Percentiles rank a stretch among this genome's conserved stretches.
These are phyloP conservation scores for Scedosporium apiospermum DNA, from an alignment of 2,329 filamentous ascomycete genomes.

Conservation along the genomic window DNA sequence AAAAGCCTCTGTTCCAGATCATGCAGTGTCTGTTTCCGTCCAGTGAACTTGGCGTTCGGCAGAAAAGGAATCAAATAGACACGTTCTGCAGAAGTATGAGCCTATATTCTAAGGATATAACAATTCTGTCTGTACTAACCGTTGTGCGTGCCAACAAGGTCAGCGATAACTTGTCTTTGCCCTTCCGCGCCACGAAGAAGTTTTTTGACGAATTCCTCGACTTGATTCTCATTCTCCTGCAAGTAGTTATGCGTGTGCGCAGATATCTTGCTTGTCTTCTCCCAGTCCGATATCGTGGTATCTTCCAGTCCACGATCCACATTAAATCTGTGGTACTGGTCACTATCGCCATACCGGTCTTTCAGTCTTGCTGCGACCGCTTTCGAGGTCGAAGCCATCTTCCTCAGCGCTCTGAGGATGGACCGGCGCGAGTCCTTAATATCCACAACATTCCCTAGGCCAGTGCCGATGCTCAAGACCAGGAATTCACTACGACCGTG, in stretches of 20 bases:
- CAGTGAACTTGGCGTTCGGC: background rate
- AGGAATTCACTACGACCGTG: conserved; percentile 9
- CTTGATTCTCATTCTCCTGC: conserved; percentile 6
- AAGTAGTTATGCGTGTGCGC: conserved; percentile 15
- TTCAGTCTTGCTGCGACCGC: conserved; percentile 8
- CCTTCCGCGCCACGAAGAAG: background rate
- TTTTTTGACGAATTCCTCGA: background rate
- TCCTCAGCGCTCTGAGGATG: conserved; percentile 13
- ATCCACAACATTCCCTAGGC: conserved; percentile 12
- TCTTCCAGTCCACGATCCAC: conserved; percentile 18
- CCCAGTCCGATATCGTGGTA: conserved; percentile 16
- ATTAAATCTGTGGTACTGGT: conserved; percentile 17
- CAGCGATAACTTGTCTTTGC: background rate
- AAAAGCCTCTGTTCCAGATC: background rate
- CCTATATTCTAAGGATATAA: background rate
- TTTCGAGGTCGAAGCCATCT: conserved; percentile 14
- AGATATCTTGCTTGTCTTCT: conserved; percentile 14
- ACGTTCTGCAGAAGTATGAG: background rate
- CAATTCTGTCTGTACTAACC: background rate
- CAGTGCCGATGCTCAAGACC: conserved; percentile 18
- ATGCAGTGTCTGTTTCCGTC: background rate
- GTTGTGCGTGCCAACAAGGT: background rate
- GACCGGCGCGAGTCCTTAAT: conserved; percentile 11
- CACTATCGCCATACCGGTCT: conserved; percentile 10
- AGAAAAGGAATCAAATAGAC: background rate